Percentiles rank a stretch among this genome's conserved stretches.
Conservation (phyloP, 345 rosid species). For the Erucastrum elatum region DNA sequence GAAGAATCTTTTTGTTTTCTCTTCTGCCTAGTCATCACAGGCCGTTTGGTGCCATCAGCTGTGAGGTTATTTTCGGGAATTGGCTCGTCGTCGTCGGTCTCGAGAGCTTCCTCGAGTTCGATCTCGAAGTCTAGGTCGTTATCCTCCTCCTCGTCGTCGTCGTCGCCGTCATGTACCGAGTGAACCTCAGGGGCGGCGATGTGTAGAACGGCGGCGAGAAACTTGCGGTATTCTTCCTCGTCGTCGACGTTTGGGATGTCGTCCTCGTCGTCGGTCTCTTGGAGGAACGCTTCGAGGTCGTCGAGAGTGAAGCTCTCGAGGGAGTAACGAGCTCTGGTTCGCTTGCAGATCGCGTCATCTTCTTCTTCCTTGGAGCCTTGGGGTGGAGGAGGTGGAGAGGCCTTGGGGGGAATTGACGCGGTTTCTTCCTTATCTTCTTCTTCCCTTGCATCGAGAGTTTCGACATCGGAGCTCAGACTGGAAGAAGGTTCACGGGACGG, state of each 20-base stretch:
- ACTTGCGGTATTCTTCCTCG: constrained; percentile 84
- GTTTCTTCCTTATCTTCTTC: constrained; percentile 46
- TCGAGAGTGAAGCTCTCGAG: constrained; percentile 84
- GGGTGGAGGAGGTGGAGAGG: not conserved
- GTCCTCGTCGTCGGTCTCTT: constrained; percentile 93
- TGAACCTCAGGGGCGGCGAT: constrained; percentile 53
- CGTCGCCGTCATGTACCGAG: constrained; percentile 57
- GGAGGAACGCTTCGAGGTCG: constrained; percentile 94
- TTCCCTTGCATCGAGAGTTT: constrained; percentile 45
- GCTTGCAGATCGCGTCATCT: constrained; percentile 88
- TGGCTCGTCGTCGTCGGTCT: constrained; percentile 76
- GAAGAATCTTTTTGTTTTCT: constrained; percentile 51
- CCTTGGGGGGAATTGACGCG: constrained; percentile 25
- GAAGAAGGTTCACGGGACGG: constrained; percentile 84
- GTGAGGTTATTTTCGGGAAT: constrained; percentile 39
- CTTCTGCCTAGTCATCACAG: constrained; percentile 88
- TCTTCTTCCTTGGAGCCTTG: constrained; percentile 35
- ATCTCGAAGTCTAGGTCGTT: constrained; percentile 91
- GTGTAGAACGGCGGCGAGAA: constrained; percentile 83
- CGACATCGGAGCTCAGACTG: constrained; percentile 79
- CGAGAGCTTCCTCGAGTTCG: constrained; percentile 88
- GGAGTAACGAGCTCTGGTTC: constrained; percentile 87
- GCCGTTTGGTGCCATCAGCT: constrained; percentile 46
- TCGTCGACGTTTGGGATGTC: constrained; percentile 83
- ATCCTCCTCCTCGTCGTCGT: constrained; percentile 81